Evolutionary conservation across 805 yeast genomes (phyloP).

Genomic region (Yamadazyma sp.): DNA sequence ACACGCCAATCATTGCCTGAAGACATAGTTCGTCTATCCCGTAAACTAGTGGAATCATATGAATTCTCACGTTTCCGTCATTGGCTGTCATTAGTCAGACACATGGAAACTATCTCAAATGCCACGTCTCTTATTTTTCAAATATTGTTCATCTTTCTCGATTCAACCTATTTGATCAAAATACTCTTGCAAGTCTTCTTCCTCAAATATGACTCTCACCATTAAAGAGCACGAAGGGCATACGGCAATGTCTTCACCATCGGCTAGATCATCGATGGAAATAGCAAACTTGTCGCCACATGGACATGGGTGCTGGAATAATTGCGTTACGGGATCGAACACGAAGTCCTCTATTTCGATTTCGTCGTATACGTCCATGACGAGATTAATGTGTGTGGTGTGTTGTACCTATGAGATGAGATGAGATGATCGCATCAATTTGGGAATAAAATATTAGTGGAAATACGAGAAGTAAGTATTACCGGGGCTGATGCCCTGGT

Average conservation of each 20-base stretch:
- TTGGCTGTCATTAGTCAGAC: no score
- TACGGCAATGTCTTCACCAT: constrained; percentile 92
- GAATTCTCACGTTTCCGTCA: no score
- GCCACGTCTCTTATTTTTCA: background rate
- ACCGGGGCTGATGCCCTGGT: no score
- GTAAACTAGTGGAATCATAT: no score
- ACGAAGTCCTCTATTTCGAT: constrained; percentile 97
- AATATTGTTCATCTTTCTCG: background rate
- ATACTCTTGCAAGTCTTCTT: constrained; percentile 52
- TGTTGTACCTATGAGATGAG: no score
- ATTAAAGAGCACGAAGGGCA: constrained; percentile 95
- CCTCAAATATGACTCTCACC: constrained; percentile 88
- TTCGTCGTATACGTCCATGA: constrained; percentile 80
- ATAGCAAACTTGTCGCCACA: constrained; percentile 96
- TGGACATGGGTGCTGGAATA: constrained; percentile 95
- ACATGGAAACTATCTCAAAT: no score
- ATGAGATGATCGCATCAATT: constrained; percentile 2
- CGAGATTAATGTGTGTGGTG: no score
- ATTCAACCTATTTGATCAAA: constrained; percentile 19
- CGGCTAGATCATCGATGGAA: constrained; percentile 75
- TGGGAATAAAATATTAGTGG: no score
- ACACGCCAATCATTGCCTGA: no score
- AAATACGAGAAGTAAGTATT: no score
- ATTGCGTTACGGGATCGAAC: constrained; percentile 76
- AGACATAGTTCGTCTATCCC: no score